Evolutionary conservation across 139 green algal species (phyloP), one percentile per base, ranked within the genome.

Genomic region (Penium margaritaceum): DNA sequence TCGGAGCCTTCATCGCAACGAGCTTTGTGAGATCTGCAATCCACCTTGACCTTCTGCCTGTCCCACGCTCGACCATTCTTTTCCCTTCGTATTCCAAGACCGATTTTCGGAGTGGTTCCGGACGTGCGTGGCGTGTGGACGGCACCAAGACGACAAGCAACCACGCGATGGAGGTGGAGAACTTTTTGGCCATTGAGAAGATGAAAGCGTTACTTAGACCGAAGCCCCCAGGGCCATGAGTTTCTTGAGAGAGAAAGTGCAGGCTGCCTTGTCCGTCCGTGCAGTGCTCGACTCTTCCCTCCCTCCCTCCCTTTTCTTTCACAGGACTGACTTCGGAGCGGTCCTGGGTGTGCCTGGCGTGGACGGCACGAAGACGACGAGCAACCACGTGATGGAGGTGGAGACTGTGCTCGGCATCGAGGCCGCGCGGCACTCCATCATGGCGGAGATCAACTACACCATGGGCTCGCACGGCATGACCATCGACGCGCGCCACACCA

Each of bases 311-410:
- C 44, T 21, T 6, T 55, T 55, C 9, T 51, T 7, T 12, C 12
- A 12, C 44, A 55, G 3, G 5, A 55, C 44, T 3, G 24, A 5
- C 44, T 55, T 55, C 2, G 44, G 44, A 2, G 44, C 44, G 44
- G 44, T 55, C 2, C 44, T 55, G 44, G 44, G 44, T 30, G 44
- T 55, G 44, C n/a, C 44, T 55, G 93, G 92, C 27, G 91, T 97
- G 24, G 19, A 83, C 3, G 89, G 86, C 15, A 32, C 24, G 7
- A 30, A 87, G 24, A 94, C 88, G 21, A 87, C 55, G 24, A 96
- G 88, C 79, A 98, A 98, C 86, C 89, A 97, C 85, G 73, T 98
- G 1, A 88, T 90, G 62, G 93, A 99, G 85, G 76, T 89, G 21
- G 88, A 91, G 75, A 65, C 73, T 17, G 85, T 83, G 67, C 83